A percentile compares a stretch with the other conserved stretches of the same genome.
phyloP scores from a whole-genome alignment of 805 yeast species.

The Yueomyces sp. region DNA sequence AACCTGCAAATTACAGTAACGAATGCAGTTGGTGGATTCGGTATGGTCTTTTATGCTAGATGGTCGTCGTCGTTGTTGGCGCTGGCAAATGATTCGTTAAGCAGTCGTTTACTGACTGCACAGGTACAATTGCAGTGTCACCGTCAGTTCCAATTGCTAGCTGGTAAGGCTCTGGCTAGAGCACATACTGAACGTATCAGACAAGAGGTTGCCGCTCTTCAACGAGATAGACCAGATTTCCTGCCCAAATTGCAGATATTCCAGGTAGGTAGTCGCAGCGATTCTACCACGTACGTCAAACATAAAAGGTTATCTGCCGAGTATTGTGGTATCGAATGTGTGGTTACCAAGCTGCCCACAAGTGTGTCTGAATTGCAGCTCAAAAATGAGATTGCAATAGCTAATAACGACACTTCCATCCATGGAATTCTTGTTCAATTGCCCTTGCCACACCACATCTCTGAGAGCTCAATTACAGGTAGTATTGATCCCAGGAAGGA shows the following conservation, averaged over 20 bases:
- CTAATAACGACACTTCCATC: constrained; percentile 46
- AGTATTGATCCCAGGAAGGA: constrained; percentile 57
- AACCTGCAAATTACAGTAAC: no score
- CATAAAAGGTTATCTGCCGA: constrained; percentile 71
- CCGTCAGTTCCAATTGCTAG: no score
- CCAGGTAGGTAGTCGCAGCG: constrained; percentile 69
- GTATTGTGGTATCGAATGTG: constrained; percentile 53
- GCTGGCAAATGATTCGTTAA: no score
- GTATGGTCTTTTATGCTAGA: no score
- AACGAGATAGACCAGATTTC: constrained; percentile 33
- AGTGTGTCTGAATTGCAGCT: constrained; percentile 42
- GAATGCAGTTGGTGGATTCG: no score
- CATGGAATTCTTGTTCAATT: constrained; percentile 69
- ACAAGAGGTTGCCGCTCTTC: no score
- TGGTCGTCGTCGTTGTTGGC: no score
- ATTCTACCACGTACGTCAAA: constrained; percentile 67
- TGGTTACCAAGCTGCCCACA: constrained; percentile 45
- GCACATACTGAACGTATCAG: no score
- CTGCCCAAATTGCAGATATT: constrained; percentile 55
- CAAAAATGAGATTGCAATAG: constrained; percentile 36
- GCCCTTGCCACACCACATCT: constrained; percentile 60
- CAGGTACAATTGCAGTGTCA: no score
- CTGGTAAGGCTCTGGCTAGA: no score
- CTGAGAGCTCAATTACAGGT: constrained; percentile 54
- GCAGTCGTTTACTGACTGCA: no score